Base-by-base conservation (phyloP, 768 basidiomycete species). In the Kwoniella bestiolae region DNA sequence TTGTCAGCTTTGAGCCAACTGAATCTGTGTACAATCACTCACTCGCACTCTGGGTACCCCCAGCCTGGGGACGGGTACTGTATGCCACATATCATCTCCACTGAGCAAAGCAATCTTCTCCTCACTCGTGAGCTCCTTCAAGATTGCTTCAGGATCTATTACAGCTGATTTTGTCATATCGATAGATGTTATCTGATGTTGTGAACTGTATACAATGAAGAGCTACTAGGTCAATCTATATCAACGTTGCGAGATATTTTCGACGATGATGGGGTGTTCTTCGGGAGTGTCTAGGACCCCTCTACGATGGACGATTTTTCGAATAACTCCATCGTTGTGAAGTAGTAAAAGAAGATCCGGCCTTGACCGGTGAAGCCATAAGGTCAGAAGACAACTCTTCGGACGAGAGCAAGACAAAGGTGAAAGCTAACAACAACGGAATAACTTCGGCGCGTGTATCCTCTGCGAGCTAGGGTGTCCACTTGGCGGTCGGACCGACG, bases 61-160 rank as follows among this genome's bases (percentile, higher is more conserved):
- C 12, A 66, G 45, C 26, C 65, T 63, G 21, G 64, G 64, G 11
- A 74, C 46, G n/a, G 72, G 61, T 25, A 63, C 67, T 2, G 72
- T 74, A 69, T 75, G 74, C 74, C 74, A 75, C 63, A 65, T 72
- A 32, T 75, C 74, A 51, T 63, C 60, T 12, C 71, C 74, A 32
- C 61, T 57, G 21, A 75, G 64, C 11, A 75, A 47, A 1, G 63
- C 56, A 26, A 75, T 72, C 71, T 75, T 74, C 63, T 74, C 73
- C 34, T 71, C 69, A 63, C 57, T 68, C 32, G 65, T 46, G 38
- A 74, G 50, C 63, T 74, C 56, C 32, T 52, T 56, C 41, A 71
- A 41, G 12, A 71, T 25, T 38, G 41, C 56, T 28, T 61, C 68
- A 2, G 52, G 50, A 26, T 65, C 52, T 16, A 65, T 53, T 14